Conservation (phyloP, 2,329 filamentous ascomycete species). For the Pseudocercospora pini-densiflorae region DNA sequence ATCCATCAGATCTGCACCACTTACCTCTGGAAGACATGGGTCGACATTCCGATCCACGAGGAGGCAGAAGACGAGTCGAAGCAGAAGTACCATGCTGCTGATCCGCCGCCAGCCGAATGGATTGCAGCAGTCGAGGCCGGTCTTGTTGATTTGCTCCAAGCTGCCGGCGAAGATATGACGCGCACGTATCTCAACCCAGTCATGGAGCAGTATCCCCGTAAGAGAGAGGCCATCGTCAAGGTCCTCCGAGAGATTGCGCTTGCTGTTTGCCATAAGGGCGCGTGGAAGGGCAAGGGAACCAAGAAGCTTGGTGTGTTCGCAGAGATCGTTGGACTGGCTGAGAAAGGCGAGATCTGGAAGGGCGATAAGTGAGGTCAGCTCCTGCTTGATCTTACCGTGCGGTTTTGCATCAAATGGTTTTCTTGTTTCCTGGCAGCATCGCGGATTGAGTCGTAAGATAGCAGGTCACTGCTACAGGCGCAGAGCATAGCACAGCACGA, state of each 20-base stretch:
- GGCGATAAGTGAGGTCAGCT: neutral
- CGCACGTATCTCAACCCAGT: slow-evolving; percentile 17
- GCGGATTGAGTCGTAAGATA: too few species aligned
- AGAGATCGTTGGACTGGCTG: slow-evolving; percentile 27
- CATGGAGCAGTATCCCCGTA: slow-evolving; percentile 17
- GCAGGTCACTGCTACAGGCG: too few species aligned
- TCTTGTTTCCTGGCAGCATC: too few species aligned
- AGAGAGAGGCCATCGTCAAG: slow-evolving; percentile 16
- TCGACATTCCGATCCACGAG: slow-evolving; percentile 15
- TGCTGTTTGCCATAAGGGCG: slow-evolving; percentile 14
- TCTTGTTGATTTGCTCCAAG: slow-evolving; percentile 19
- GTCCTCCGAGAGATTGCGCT: slow-evolving; percentile 21
- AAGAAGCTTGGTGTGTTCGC: slow-evolving; percentile 20
- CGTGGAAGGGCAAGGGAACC: slow-evolving; percentile 16
- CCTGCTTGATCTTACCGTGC: too few species aligned
- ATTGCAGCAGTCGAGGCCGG: slow-evolving; percentile 19
- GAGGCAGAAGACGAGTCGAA: neutral
- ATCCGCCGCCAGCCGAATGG: slow-evolving; percentile 19
- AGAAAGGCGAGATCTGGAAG: slow-evolving; percentile 27
- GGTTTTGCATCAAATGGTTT: too few species aligned
- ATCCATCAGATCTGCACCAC: slow-evolving; percentile 22
- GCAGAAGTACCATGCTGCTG: neutral
- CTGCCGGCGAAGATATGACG: slow-evolving; percentile 16
- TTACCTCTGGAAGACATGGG: slow-evolving; percentile 26
- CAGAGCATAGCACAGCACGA: too few species aligned